Conservation (phyloP, 805 yeast genomes). For the Middelhovenomyces tepae region DNA sequence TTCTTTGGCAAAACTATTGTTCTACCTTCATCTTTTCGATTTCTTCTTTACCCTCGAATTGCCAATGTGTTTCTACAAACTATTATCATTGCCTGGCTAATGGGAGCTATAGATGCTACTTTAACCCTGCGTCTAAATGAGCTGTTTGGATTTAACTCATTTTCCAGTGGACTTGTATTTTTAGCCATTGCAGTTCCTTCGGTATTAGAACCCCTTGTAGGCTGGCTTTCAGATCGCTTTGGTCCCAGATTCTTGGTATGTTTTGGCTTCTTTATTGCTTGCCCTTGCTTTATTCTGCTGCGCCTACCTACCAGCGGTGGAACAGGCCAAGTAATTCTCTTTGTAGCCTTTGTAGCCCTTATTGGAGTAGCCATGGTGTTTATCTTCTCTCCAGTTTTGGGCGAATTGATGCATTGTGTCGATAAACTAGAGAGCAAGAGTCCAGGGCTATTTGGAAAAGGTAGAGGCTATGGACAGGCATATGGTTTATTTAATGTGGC, state of each 20-base stretch:
- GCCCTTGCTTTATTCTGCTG: conserved; percentile 18
- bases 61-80: conserved; percentile 18
- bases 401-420: conserved; percentile 22
- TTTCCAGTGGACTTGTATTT: conserved; percentile 25
- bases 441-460: conserved; percentile 25
- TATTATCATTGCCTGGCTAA: conserved; percentile 24
- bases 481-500: conserved; percentile 27
- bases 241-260: conserved; percentile 23
- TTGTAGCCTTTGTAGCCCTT: conserved; percentile 22
- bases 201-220: conserved; percentile 22
- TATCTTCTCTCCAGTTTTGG: conserved; percentile 21
- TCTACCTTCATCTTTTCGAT: conserved; percentile 7
- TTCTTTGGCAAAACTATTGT: conserved; percentile 2
- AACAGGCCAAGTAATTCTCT: conserved; percentile 20
- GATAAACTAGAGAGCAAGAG: conserved; percentile 15
- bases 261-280: conserved; percentile 18
- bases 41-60: conserved; percentile 16
- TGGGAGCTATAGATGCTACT: conserved; percentile 27
- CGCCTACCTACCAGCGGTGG: conserved; percentile 21
- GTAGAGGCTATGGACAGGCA: conserved; percentile 27
- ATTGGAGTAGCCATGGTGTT: conserved; percentile 19
- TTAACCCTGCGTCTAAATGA: conserved; percentile 24
- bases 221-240: conserved; percentile 19
- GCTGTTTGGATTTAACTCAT: conserved; percentile 23
- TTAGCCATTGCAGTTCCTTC: conserved; percentile 26